Conservation (phyloP, 148 eudicot species). For the Spergularia bocconei region DNA sequence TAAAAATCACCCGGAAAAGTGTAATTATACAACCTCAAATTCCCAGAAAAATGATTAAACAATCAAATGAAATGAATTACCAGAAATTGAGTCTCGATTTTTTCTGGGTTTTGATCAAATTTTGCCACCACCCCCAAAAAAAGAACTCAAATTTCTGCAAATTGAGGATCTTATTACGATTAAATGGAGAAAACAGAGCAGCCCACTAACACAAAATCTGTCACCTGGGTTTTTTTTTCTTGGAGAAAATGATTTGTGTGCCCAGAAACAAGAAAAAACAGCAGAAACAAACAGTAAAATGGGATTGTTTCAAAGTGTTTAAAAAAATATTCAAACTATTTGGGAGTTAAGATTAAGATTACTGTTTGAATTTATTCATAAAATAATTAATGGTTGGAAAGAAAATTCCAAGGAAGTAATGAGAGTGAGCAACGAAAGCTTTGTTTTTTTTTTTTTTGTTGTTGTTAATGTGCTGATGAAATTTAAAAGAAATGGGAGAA, state of each 20-base stretch:
- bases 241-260: neutral
- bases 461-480: neutral
- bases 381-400: too few species aligned
- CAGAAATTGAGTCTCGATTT: slow-evolving; percentile 12
- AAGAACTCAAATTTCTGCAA: slow-evolving; percentile 6
- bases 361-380: too few species aligned
- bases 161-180: neutral
- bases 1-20: neutral
- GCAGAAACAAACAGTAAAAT: neutral
- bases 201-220: neutral
- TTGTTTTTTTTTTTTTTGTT: neutral
- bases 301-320: neutral
- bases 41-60: slow-evolving; percentile 18
- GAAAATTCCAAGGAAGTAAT: neutral
- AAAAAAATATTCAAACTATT: neutral
- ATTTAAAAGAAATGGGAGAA: neutral
- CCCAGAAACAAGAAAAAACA: neutral
- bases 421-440: slow-evolving; percentile 12
- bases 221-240: neutral
- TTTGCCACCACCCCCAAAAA: slow-evolving; percentile 25
- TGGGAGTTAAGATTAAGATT: neutral
- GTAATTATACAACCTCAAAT: slow-evolving; percentile 12
- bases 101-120: slow-evolving; percentile 8
- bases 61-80: slow-evolving; percentile 12
- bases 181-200: neutral